A percentile compares a stretch with the other conserved stretches of the same genome.
Conservation (phyloP, 129 eudicot species). For the Flaveria linearis region DNA sequence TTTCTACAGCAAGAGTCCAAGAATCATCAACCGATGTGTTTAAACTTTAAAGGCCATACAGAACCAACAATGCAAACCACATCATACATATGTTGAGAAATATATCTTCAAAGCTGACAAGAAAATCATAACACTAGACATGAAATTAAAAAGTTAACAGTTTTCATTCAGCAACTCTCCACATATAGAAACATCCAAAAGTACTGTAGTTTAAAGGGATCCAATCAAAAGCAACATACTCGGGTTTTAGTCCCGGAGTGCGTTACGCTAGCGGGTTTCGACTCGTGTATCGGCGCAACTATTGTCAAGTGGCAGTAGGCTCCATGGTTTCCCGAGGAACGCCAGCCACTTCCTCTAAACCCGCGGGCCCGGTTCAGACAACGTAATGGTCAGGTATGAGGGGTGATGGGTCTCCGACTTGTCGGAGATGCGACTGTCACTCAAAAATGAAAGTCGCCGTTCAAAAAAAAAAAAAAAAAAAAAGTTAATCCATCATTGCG, state of each 20-base stretch:
- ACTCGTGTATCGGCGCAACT: no score
- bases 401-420: no score
- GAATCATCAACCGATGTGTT: neutral
- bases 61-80: neutral
- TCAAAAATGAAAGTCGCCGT: no score
- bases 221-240: neutral
- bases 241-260: no score
- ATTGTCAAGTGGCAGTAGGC: no score
- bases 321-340: no score
- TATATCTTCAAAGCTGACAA: neutral
- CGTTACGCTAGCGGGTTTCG: no score
- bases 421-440: no score
- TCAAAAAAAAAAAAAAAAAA: no score
- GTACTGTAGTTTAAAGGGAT: neutral
- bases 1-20: neutral
- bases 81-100: neutral
- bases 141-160: neutral
- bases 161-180: neutral
- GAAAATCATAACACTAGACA: neutral
- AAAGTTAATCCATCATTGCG: neutral
- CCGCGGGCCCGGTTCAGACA: no score
- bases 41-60: neutral
- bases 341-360: no score
- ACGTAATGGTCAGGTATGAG: no score
- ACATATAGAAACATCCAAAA: neutral